Evolutionary conservation across 73 alveolate species (phyloP), one percentile per base, ranked within the genome.

Genomic region (Paramecium sexaurelia): DNA sequence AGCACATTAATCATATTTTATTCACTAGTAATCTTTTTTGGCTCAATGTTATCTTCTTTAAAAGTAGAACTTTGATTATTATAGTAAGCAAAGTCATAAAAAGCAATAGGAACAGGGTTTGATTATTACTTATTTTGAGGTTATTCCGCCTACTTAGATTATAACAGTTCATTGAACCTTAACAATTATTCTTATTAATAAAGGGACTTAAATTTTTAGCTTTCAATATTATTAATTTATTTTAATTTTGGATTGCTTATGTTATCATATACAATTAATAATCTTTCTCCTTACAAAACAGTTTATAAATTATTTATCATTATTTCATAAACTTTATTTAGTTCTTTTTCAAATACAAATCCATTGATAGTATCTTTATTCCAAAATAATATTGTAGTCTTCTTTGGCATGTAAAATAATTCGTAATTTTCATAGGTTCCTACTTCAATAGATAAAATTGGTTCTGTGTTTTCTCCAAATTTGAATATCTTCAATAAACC

Each of bases 251-350:
- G 86, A 71, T 71, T 71, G 2, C 57, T 33, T 13, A 71, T 71
- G 15, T 71, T 71, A 71, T 71, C 86, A 33, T 35, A 71, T 11
- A 71, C 86, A 71, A 71, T 29, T n/a, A 71, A 19, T n/a, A 71
- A 71, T 27, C 24, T 20, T 36, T 71, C 37, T 71, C 55, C 55
- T 71, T 71, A 13, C 37, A 71, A 7, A 5, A 71, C 56, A 27
- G 55, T 33, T 32, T 71, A 71, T 33, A 71, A 36, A 9, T 71
- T 71, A 0, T 71, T 32, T 11, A 35, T 15, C 15, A 33, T 22
- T 1, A 37, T 6, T 10, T 71, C 57, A 37, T 71, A 71, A 33
- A 33, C 10, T 36, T 71, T 35, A 36, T 33, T 71, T 10, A 71
- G 35, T 71, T 71, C 56, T 11, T 29, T 71, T 40, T 71, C 56